These are phyloP conservation scores for Arthrinium puccinioides DNA, from an alignment of 2,329 filamentous ascomycete species.

Conservation along the genomic window DNA sequence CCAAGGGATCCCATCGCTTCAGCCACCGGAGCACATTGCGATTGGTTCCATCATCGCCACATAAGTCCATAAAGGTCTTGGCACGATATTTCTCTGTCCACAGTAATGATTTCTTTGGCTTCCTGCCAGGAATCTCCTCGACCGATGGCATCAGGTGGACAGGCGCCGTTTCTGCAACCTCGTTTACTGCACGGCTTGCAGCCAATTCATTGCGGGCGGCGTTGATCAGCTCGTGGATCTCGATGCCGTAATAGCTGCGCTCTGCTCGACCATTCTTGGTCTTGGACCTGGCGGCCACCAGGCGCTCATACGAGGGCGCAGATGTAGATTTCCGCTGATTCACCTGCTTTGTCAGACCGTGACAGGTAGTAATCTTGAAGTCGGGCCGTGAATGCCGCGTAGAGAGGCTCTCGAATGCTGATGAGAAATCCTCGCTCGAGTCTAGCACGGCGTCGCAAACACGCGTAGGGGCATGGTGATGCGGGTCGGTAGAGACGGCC, in stretches of 20 bases:
- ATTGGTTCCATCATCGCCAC: conserved; percentile 92
- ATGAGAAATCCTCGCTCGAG: conserved; percentile 8
- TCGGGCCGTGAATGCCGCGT: conserved; percentile 12
- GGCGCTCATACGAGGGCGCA: conserved; percentile 52
- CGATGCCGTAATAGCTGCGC: conserved; percentile 82
- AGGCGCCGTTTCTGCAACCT: conserved; percentile 15
- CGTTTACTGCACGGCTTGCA: conserved; percentile 22
- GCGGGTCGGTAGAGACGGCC: background rate
- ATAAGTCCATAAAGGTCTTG: conserved; percentile 82
- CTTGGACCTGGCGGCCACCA: conserved; percentile 61
- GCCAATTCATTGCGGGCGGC: conserved; percentile 56
- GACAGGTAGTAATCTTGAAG: conserved; percentile 44
- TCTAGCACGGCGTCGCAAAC: conserved; percentile 14
- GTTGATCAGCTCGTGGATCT: conserved; percentile 78
- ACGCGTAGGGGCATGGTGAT: background rate
- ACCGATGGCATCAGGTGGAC: conserved; percentile 34
- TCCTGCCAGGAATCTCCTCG: conserved; percentile 30
- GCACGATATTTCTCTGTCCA: conserved; percentile 99
- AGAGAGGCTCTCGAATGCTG: conserved; percentile 14
- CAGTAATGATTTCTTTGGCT: conserved; percentile 50
- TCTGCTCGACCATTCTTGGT: conserved; percentile 62
- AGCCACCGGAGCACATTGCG: conserved; percentile 86
- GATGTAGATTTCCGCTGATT: conserved; percentile 41
- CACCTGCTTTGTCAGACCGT: conserved; percentile 50
- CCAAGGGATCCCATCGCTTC: conserved; percentile 86